Conservation (phyloP, 306 rosid species). For the Inga leiocalycina region DNA sequence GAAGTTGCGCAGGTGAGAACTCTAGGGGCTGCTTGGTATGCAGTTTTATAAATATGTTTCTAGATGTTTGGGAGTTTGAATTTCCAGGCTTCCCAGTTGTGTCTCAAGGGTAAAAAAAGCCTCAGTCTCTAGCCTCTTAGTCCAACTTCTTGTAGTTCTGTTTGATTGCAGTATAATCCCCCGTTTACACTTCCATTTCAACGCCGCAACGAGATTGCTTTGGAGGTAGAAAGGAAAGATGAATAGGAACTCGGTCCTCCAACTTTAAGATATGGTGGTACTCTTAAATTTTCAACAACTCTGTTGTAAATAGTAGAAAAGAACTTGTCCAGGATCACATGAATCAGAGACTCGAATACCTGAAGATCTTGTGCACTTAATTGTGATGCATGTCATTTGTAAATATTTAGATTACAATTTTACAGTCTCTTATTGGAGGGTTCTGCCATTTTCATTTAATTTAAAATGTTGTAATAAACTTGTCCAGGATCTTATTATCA, state of each 20-base stretch:
- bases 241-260: conserved; percentile 34
- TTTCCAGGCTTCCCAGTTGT: background rate
- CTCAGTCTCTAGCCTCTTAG: conserved; percentile 2
- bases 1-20: conserved; percentile 84
- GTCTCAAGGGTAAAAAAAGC: conserved; percentile 18
- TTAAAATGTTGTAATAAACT: background rate
- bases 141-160: conserved; percentile 9
- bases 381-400: conserved; percentile 33
- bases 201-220: conserved; percentile 91
- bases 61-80: background rate
- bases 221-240: conserved; percentile 81
- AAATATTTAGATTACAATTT: conserved; percentile 3
- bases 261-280: conserved; percentile 31
- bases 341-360: conserved; percentile 20
- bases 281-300: conserved; percentile 26
- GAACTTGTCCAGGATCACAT: conserved; percentile 7
- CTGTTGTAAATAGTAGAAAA: conserved; percentile 23
- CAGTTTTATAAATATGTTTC: background rate
- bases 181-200: conserved; percentile 97
- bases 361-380: conserved; percentile 16
- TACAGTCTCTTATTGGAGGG: background rate
- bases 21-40: background rate
- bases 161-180: conserved; percentile 83
- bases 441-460: background rate
- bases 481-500: too few relatives aligned